Conservation (phyloP, 2,329 filamentous ascomycete genomes). For the Trichoderma atroviride region DNA sequence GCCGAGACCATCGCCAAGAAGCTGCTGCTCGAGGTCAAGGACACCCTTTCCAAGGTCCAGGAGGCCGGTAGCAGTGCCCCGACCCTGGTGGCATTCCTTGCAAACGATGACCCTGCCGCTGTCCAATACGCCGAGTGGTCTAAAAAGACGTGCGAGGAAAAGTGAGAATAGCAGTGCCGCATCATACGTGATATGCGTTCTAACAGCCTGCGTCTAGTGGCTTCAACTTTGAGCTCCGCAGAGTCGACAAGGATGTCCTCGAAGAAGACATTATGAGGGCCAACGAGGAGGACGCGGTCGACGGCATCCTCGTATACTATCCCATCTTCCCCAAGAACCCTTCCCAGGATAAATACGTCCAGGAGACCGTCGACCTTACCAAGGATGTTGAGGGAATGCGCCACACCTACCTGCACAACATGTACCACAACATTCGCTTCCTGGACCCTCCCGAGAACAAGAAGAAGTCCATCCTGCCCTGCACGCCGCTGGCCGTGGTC, state of each 20-base stretch:
- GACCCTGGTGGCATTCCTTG: slow-evolving; percentile 85
- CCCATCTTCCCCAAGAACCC: slow-evolving; percentile 85
- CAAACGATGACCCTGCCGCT: slow-evolving; percentile 88
- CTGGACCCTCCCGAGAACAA: slow-evolving; percentile 75
- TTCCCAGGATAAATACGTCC: slow-evolving; percentile 89
- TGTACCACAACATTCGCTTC: slow-evolving; percentile 98
- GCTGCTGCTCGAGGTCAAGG: slow-evolving; percentile 75
- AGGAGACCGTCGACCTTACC: slow-evolving; percentile 84
- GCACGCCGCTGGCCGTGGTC: slow-evolving; percentile 92
- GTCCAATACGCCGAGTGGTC: slow-evolving; percentile 97
- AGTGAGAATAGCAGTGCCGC: slow-evolving; percentile 64
- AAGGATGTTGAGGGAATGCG: slow-evolving; percentile 97
- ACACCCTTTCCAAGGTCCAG: slow-evolving; percentile 72
- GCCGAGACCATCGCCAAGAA: slow-evolving; percentile 84
- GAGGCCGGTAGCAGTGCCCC: slow-evolving; percentile 61
- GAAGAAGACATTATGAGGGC: slow-evolving; percentile 86
- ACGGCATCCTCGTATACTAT: slow-evolving; percentile 97
- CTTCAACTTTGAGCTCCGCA: slow-evolving; percentile 84
- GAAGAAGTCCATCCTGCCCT: slow-evolving; percentile 91
- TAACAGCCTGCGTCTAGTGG: slow-evolving; percentile 58
- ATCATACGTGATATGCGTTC: slow-evolving; percentile 1
- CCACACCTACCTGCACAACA: slow-evolving; percentile 95
- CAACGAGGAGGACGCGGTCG: slow-evolving; percentile 75
- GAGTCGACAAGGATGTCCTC: slow-evolving; percentile 82
- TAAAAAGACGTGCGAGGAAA: slow-evolving; percentile 91